A percentile compares a stretch with the other conserved stretches of the same genome.
phyloP scores from a whole-genome alignment of 2,329 filamentous ascomycete species.

The Hawksworthiomyces lignivorus region DNA sequence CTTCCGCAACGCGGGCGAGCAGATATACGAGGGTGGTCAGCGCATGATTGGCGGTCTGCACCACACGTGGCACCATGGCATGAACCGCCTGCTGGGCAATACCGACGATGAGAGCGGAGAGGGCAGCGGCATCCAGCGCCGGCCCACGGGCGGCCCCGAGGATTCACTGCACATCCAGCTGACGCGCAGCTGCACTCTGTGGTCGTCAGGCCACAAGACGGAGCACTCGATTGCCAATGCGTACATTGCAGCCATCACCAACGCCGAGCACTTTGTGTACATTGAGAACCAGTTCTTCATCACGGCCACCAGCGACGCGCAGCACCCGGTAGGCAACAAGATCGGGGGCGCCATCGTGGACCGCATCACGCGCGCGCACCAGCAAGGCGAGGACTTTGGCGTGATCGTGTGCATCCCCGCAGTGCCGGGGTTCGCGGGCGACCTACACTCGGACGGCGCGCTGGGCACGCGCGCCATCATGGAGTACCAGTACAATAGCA shows the following conservation, averaged over 20 bases:
- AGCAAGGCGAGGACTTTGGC: conserved; percentile 65
- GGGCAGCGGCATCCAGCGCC: conserved; percentile 15
- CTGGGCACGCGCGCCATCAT: conserved; percentile 88
- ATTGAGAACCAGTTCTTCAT: conserved; percentile 99
- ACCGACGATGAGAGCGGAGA: conserved; percentile 20
- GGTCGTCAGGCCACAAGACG: conserved; percentile 44
- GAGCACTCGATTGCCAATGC: conserved; percentile 81
- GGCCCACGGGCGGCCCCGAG: conserved; percentile 10
- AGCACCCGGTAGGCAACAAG: conserved; percentile 67
- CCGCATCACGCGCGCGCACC: conserved; percentile 63
- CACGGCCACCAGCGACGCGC: conserved; percentile 64
- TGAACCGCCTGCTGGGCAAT: conserved; percentile 30
- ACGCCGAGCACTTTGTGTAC: conserved; percentile 74
- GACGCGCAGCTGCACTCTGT: conserved; percentile 40
- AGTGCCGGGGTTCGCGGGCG: conserved; percentile 89
- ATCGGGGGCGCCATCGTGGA: conserved; percentile 74
- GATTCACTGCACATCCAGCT: conserved; percentile 39
- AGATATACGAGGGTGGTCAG: conserved; percentile 19
- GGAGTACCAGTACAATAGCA: conserved; percentile 95
- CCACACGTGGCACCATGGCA: conserved; percentile 28
- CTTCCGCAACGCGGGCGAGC: conserved; percentile 12
- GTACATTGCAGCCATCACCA: conserved; percentile 64
- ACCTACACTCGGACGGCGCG: conserved; percentile 75
- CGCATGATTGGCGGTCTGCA: conserved; percentile 22
- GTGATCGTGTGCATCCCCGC: conserved; percentile 87